Base-by-base conservation (phyloP, 2,329 filamentous ascomycete species). In the Fusarium sp. region DNA sequence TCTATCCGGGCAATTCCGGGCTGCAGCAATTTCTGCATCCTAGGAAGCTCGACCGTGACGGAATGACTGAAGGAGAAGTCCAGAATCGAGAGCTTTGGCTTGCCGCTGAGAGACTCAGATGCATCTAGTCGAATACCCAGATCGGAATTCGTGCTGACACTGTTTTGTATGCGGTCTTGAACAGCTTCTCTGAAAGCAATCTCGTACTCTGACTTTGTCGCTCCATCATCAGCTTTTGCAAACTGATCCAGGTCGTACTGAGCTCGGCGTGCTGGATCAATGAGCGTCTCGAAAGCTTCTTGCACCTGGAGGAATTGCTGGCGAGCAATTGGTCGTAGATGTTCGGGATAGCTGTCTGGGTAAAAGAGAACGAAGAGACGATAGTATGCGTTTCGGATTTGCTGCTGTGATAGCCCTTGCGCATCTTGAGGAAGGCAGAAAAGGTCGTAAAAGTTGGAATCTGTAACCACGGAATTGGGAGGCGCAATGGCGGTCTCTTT, bases 231-330 rank as follows among this genome's bases (percentile, higher is more conserved):
- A 16, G 32, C 53, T 27, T 68, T 56, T 22, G 75, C 54, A 22
- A 76, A 68, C 32, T 73, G 72, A 22, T 74, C 72, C 11, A 78
- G 72, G 63, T 86, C 83, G 59, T 86, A 85, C 38, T 79, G 78
- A 8, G 80, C 76, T 34, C 82, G 79, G 24, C 81, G 79, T 18
- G 76, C 75, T 16, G 83, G 82, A 51, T 85, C 80, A 49, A 83
- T 80, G n/a, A 87, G 78, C 3, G 81, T 83, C 74, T 86, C 85
- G 50, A 85, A 86, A 10, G 83, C 84, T 15, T 76, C 74, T 59
- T 85, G 81, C 5, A 82, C 79, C 42, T 78, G 75, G 14, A 78
- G 74, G 50, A 86, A 82, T 68, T 85, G 83, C 24, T 74, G 73
- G 15, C 79, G 78, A 24, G 84, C 83, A 38, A 79, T 70, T 32